A percentile compares a stretch with the other conserved stretches of the same genome.
Conservation (phyloP, 495 filamentous ascomycete species). For the Podospora conica region DNA sequence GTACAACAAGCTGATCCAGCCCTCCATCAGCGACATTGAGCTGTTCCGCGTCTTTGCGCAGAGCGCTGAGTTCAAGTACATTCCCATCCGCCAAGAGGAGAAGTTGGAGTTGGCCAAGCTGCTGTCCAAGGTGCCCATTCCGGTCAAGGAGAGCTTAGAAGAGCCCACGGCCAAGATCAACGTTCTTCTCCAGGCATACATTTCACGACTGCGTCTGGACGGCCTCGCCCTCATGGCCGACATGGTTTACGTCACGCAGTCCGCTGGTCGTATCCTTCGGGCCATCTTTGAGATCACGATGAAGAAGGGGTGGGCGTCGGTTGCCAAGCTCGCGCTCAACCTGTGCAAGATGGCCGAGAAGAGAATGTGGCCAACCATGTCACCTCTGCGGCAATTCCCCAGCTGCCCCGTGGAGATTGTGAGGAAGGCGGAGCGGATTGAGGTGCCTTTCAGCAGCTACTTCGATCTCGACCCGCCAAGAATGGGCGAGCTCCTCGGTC, state of each 20-base stretch:
- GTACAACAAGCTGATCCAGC: constrained; percentile 93
- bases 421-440: constrained; percentile 86
- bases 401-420: constrained; percentile 77
- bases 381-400: constrained; percentile 86
- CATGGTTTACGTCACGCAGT: constrained; percentile 97
- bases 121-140: constrained; percentile 81
- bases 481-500: constrained; percentile 91
- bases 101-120: constrained; percentile 94
- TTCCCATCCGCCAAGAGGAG: constrained; percentile 95
- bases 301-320: constrained; percentile 93
- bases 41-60: constrained; percentile 96
- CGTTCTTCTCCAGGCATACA: constrained; percentile 95
- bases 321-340: constrained; percentile 86
- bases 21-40: constrained; percentile 84
- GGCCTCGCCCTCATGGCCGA: constrained; percentile 96
- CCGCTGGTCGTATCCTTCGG: constrained; percentile 88
- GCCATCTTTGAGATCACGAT: constrained; percentile 95
- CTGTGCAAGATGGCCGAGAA: constrained; percentile 99
- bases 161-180: constrained; percentile 98
- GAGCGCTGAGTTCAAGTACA: constrained; percentile 98
- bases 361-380: constrained; percentile 99
- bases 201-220: constrained; percentile 89
- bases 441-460: constrained; percentile 88
- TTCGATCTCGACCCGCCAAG: constrained; percentile 94
- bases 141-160: constrained; percentile 95